Evolutionary conservation across 768 basidiomycete genomes (phyloP).

Genomic region (Phaeotremella fagi): DNA sequence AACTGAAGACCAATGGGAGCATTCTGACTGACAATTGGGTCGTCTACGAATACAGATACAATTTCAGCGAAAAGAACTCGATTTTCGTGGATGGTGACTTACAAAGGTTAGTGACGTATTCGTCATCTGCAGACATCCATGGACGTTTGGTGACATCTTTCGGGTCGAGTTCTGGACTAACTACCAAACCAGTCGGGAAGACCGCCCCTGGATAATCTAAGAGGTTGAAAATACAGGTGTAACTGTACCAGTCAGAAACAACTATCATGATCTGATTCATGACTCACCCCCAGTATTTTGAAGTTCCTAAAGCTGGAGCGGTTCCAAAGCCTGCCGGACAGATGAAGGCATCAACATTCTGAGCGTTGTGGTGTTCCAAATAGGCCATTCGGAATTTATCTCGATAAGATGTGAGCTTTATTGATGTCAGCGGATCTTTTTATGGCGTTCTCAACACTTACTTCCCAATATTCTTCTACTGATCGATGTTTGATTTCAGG

Average conservation of each 20-base stretch:
- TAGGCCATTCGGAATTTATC: neutral
- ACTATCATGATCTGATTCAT: neutral
- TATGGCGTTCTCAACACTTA: neutral
- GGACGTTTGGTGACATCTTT: neutral
- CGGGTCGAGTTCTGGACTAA: conserved; percentile 5
- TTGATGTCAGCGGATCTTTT: neutral
- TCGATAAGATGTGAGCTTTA: neutral
- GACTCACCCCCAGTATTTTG: conserved; percentile 8
- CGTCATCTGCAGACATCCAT: too few relatives aligned
- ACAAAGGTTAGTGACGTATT: too few relatives aligned
- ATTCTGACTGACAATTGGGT: neutral
- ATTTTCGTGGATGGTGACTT: too few relatives aligned
- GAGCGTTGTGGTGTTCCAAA: neutral
- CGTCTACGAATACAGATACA: neutral
- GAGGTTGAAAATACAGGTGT: conserved; percentile 25
- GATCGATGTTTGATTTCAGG: neutral
- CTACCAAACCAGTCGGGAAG: conserved; percentile 16
- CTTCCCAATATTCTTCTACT: neutral
- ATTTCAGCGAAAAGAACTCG: too few relatives aligned
- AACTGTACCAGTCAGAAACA: too few relatives aligned
- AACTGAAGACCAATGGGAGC: conserved; percentile 6
- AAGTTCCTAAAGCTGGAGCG: conserved; percentile 3
- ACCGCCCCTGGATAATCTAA: conserved; percentile 24
- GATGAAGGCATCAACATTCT: conserved; percentile 8
- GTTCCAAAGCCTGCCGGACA: conserved; percentile 5